A percentile compares a stretch with the other conserved stretches of the same genome.
Evolutionary conservation across 1,284 basidiomycete species (phyloP).

Genomic region (Tilletia setariae): DNA sequence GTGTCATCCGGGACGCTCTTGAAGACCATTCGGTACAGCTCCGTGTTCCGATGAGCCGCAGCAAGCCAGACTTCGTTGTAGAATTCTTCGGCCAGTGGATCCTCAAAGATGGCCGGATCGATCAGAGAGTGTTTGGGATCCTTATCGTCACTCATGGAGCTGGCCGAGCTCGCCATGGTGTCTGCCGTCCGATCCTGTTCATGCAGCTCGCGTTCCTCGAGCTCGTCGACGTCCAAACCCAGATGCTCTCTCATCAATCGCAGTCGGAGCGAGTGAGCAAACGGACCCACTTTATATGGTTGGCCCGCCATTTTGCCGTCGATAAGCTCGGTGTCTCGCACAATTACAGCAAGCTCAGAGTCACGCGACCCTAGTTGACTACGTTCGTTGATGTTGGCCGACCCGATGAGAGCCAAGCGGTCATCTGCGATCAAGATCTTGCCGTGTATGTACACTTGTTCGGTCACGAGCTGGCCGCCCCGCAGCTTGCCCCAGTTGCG

Average conservation of each 20-base stretch:
- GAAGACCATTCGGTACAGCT: constrained; percentile 51
- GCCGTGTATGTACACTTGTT: constrained; percentile 62
- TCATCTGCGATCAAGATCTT: constrained; percentile 89
- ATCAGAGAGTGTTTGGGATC: constrained; percentile 6
- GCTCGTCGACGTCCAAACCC: constrained; percentile 86
- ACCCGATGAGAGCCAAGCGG: constrained; percentile 94
- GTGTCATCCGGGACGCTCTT: constrained; percentile 51
- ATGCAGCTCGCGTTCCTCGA: constrained; percentile 58
- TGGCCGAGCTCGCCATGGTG: not conserved
- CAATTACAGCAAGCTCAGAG: constrained; percentile 86
- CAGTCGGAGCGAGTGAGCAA: constrained; percentile 88
- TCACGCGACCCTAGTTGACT: constrained; percentile 93
- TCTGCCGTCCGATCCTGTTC: not conserved
- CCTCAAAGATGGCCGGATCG: constrained; percentile 37
- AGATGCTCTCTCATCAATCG: constrained; percentile 95
- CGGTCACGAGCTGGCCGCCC: constrained; percentile 79
- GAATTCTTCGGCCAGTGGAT: constrained; percentile 41
- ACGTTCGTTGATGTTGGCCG: constrained; percentile 97
- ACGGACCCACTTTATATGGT: constrained; percentile 90
- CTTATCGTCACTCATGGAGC: constrained; percentile 10
- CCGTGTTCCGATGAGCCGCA: constrained; percentile 48
- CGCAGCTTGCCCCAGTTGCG: constrained; percentile 90
- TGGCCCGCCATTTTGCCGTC: constrained; percentile 84
- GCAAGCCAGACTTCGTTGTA: constrained; percentile 46
- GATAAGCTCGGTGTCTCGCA: constrained; percentile 95